Base-by-base conservation (phyloP, 73 alveolate genomes). In the Stentor roeselii region DNA sequence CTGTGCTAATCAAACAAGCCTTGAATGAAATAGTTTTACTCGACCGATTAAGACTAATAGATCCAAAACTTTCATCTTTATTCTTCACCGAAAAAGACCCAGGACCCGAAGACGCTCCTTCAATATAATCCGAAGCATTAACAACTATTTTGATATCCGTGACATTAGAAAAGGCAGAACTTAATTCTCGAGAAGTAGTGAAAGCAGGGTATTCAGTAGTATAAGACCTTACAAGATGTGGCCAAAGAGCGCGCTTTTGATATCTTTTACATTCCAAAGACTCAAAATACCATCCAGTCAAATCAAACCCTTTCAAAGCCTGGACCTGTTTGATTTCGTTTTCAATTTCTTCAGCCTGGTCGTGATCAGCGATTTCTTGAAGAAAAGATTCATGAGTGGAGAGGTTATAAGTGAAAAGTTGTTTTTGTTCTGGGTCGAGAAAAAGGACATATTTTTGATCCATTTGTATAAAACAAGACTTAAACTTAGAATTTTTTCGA, bases 141-240 rank as follows among this genome's bases (percentile, higher is more conserved):
- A 92, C 96, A 3, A 78, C 41, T 11, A 90, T 59, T 31, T 85
- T 86, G 3, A 94, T 84, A 15, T 89, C 83, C 14, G 90, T 86
- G 59, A 75, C 87, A 36, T 91, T 67, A 35, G 89, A 83, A 90
- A 94, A 94, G 3, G 96, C 98, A 85, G 93, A 93, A 82, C 96
- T 90, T 80, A 94, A 80, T 34, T 92, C 95, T 37, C 94, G 82
- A 75, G 88, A 42, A 11, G 90, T 83, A 15, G 83, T 82, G 84
- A 80, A 88, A 4, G 93, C 87, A 15, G 93, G 93, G 59, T 88
- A 85, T 35, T 82, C 32, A 38, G 77, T 42, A 15, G 60, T 84
- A 31, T 74, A 75, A 3, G 77, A 75, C 36, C 83, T 82, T 3
- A 88, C 41, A 31, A 88, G 37, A 84, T 88, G 83, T 59, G 77